phyloP scores from a whole-genome alignment of 805 yeast species.

The Candida nitratophila region DNA sequence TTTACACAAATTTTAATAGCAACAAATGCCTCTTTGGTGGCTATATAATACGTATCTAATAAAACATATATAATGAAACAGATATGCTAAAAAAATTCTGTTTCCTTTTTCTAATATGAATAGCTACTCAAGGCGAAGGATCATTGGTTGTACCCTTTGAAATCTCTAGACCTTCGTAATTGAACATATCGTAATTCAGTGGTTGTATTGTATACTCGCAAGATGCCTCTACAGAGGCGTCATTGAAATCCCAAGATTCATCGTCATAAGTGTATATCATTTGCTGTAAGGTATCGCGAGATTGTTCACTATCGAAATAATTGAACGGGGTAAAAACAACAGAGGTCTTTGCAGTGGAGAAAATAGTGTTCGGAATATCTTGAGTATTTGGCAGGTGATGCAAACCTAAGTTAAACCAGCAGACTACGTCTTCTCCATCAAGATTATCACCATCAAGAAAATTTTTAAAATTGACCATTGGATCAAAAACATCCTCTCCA shows the following conservation, averaged over 20 bases:
- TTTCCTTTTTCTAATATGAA: too few relatives aligned
- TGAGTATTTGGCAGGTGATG: constrained; percentile 25
- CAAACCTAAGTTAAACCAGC: constrained; percentile 21
- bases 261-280: constrained; percentile 14
- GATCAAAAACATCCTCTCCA: constrained; percentile 20
- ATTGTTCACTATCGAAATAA: constrained; percentile 19
- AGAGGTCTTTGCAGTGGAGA: constrained; percentile 18
- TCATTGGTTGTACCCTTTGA: constrained; percentile 17
- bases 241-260: constrained; percentile 17
- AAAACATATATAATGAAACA: not conserved
- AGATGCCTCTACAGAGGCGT: constrained; percentile 8
- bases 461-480: constrained; percentile 14
- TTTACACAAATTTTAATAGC: too few relatives aligned
- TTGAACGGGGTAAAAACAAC: constrained; percentile 21
- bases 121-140: constrained; percentile 5
- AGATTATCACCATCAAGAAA: constrained; percentile 21
- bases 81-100: too few relatives aligned
- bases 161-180: constrained; percentile 14
- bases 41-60: not conserved
- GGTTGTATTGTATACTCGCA: constrained; percentile 13
- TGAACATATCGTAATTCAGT: constrained; percentile 9
- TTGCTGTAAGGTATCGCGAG: constrained; percentile 17
- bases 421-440: constrained; percentile 21
- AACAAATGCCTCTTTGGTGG: not conserved
- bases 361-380: constrained; percentile 23